Evolutionary conservation across 257 asterid species (phyloP), one percentile per base, ranked within the genome.

Genomic region (Marsdenia floribunda): DNA sequence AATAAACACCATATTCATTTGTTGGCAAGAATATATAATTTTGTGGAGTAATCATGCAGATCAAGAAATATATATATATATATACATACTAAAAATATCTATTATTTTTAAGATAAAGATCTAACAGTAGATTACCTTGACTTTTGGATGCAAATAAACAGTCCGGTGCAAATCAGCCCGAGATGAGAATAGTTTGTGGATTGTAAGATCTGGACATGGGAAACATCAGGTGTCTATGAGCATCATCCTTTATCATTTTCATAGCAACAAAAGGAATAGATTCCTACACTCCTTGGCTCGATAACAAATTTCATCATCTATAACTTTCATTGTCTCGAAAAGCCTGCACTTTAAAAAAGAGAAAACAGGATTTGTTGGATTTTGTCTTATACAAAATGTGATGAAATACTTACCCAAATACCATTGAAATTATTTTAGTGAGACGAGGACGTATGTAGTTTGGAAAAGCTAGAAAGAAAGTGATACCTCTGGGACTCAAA

Each of bases 251-350:
- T 22, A 33, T 22, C 12, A 74, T 64, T 64, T 29, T 70, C 38
- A 50, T 22, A 35, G 29, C 46, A 83, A 21, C 29, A 53, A 26
- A 72, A 65, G 33, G 33, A 29, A 35, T 66, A 75, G 61, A 68
- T 80, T 88, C 98, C 80, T 59, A 93, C 98, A 91, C 82, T 93
- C 98, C 87, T 91, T 93, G 16, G 96, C 93, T 71, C 97, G 96
- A 71, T 91, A 91, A 78, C 98, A 93, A 76, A 93, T 87, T 85
- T 93, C 98, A 75, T 93, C 92, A 71, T 82, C 96, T 49, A 93
- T 84, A 40, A 93, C 96, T 80, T 91, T 85, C 98, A 93, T 93
- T 42, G 92, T 89, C 71, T 90, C 97, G 64, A 93, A 76, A 49
- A 91, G 86, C 91, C 98, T 93, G 94, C 87, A 82, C 70, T 66